These are phyloP conservation scores for Fusarium equiseti DNA, from an alignment of 2,329 filamentous ascomycete genomes.

Conservation along the genomic window DNA sequence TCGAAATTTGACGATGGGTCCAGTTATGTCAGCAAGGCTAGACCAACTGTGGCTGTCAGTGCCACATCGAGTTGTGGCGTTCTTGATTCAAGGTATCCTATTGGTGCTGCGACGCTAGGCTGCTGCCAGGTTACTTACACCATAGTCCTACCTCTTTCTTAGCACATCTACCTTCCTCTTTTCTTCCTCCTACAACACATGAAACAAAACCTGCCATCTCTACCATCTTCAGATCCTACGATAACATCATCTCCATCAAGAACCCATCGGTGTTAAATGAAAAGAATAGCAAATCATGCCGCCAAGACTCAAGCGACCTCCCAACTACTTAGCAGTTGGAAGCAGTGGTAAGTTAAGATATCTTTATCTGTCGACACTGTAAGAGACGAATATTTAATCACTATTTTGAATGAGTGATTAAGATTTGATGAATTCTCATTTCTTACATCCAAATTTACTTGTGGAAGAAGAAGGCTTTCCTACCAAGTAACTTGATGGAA, in stretches of 20 bases:
- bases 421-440: background rate
- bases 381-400: background rate
- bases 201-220: slow-evolving; percentile 6
- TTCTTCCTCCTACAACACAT: slow-evolving; percentile 29
- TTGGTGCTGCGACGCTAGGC: slow-evolving; percentile 41
- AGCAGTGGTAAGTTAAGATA: slow-evolving; percentile 43
- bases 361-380: background rate
- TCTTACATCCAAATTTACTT: background rate
- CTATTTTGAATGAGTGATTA: background rate
- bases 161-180: slow-evolving; percentile 33
- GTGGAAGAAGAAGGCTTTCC: background rate
- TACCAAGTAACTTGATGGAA: background rate
- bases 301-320: slow-evolving; percentile 28
- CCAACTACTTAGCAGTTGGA: slow-evolving; percentile 32
- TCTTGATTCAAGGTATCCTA: slow-evolving; percentile 1
- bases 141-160: slow-evolving; percentile 33
- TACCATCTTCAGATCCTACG: background rate
- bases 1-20: slow-evolving; percentile 49
- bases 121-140: slow-evolving; percentile 21
- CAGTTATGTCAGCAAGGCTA: slow-evolving; percentile 53
- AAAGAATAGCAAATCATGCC: background rate
- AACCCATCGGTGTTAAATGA: background rate
- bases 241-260: background rate
- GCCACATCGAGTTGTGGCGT: slow-evolving; percentile 26
- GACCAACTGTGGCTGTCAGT: background rate